Evolutionary conservation across 257 asterid genomes (phyloP), one percentile per base, ranked within the genome.

Genomic region (Parsonsia alboflavescens): DNA sequence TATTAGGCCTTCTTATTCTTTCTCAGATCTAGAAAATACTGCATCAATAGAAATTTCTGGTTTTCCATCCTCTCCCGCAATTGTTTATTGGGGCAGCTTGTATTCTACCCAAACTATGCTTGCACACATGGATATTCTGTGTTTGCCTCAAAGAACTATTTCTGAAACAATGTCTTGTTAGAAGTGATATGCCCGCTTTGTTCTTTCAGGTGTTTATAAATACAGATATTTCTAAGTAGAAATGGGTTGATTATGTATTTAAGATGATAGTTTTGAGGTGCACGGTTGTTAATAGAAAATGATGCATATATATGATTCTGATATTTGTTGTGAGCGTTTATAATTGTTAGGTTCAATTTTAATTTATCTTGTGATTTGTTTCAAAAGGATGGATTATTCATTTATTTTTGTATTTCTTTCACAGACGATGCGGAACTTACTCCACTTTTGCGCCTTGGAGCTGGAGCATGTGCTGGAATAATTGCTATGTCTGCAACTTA

Each of bases 401-500:
- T 73, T 59, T 73, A 30, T 12, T 59, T 61, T 73, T n/a, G 21
- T 49, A 9, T 73, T 24, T 44, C 74, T 76, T 67, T 71, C 68
- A 71, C 87, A 92, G 96, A 85, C 85, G 92, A 92, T 63, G 97
- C 96, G 78, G 84, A 86, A 80, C 90, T 90, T 76, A 90, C 92
- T 82, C 97, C 97, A 81, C 61, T 91, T 74, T 71, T 93, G 75
- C 97, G 98, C 70, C 87, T 93, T 80, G 98, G 90, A 70, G 98
- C 98, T 70, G 98, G 98, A 79, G 98, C 98, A 71, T 89, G 96
- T 87, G 98, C 98, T 82, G 98, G 98, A 78, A 93, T 93, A 80
- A 87, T 93, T 80, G 98, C 97, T 80, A 93, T 91, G 98, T 93
- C 98, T 68, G 97, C 98, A 77, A 93, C 98, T 45, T 93, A 93